A percentile compares a stretch with the other conserved stretches of the same genome.
Evolutionary conservation across 441 rosid genomes (phyloP).

Genomic region (Eutrema salsugineum): DNA sequence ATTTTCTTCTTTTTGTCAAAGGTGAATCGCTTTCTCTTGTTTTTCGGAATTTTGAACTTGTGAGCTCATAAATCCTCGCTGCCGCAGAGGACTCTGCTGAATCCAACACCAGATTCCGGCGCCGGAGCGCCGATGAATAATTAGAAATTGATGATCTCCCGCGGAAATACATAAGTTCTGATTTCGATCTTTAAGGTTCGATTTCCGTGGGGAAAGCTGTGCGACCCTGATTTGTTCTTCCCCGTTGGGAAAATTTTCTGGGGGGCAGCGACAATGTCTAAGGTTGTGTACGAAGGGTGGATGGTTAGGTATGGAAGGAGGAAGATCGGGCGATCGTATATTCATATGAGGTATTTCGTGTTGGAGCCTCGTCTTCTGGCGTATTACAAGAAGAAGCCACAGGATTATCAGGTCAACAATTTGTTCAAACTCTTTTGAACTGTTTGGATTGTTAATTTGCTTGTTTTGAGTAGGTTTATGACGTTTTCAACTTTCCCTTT

Average conservation of each 20-base stretch:
- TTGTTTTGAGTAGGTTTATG: not conserved
- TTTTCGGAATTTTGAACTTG: not conserved
- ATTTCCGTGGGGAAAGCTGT: slow-evolving; percentile 1
- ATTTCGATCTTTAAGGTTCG: slow-evolving; percentile 1
- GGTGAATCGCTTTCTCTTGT: slow-evolving; percentile 9
- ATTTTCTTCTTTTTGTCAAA: slow-evolving; percentile 18
- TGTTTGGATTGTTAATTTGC: not conserved
- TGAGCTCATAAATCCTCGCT: slow-evolving; percentile 25
- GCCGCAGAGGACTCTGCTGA: not conserved
- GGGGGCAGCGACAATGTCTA: slow-evolving; percentile 47
- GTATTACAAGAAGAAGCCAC: slow-evolving; percentile 95
- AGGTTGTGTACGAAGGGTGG: slow-evolving; percentile 97
- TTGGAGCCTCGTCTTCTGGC: slow-evolving; percentile 90
- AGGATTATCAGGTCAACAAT: slow-evolving; percentile 68
- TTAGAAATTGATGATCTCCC: slow-evolving; percentile 16
- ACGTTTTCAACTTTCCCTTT: not conserved
- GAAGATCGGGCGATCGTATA: slow-evolving; percentile 93
- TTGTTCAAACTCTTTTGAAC: not conserved
- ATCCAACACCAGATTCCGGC: slow-evolving; percentile 23
- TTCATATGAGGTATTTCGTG: slow-evolving; percentile 96
- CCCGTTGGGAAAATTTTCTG: not conserved
- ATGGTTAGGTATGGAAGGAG: slow-evolving; percentile 98
- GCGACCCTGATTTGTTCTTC: not conserved
- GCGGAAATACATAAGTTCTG: slow-evolving; percentile 17
- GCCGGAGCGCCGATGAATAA: slow-evolving; percentile 26